phyloP scores from a whole-genome alignment of 768 basidiomycete genomes.

The Suillus weaverae region DNA sequence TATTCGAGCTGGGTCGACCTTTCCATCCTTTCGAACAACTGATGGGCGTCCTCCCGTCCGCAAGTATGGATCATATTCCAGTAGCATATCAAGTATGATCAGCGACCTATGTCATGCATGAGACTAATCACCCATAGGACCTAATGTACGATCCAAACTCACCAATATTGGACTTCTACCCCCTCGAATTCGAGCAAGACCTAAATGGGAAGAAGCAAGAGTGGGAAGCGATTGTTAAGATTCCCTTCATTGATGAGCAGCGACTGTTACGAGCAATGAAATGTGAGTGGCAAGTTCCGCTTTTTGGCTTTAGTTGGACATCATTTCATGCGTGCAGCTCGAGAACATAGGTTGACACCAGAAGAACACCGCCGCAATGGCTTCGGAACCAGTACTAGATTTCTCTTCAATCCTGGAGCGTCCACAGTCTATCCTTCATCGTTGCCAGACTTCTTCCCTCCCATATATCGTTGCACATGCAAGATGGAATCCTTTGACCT shows the following conservation, averaged over 20 bases:
- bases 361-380: constrained; percentile 79
- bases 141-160: constrained; percentile 86
- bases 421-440: constrained; percentile 85
- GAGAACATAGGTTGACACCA: constrained; percentile 71
- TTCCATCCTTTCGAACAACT: constrained; percentile 94
- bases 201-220: constrained; percentile 98
- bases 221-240: constrained; percentile 99
- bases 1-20: constrained; percentile 83
- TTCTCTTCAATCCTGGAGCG: constrained; percentile 64
- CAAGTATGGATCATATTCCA: constrained; percentile 88
- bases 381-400: constrained; percentile 79
- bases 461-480: constrained; percentile 78
- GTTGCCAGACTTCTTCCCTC: constrained; percentile 92
- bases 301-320: constrained; percentile 1
- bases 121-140: constrained; percentile 50
- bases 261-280: constrained; percentile 82
- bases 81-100: constrained; percentile 71
- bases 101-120: constrained; percentile 2
- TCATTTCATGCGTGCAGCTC: constrained; percentile 44
- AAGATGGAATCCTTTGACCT: constrained; percentile 81
- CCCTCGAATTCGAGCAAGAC: constrained; percentile 86
- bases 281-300: constrained; percentile 42
- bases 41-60: constrained; percentile 95
- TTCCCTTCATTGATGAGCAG: constrained; percentile 90
- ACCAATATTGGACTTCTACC: constrained; percentile 93